Evolutionary conservation across 2,329 filamentous ascomycete genomes (phyloP).

Genomic region (Arthroderma sp.): DNA sequence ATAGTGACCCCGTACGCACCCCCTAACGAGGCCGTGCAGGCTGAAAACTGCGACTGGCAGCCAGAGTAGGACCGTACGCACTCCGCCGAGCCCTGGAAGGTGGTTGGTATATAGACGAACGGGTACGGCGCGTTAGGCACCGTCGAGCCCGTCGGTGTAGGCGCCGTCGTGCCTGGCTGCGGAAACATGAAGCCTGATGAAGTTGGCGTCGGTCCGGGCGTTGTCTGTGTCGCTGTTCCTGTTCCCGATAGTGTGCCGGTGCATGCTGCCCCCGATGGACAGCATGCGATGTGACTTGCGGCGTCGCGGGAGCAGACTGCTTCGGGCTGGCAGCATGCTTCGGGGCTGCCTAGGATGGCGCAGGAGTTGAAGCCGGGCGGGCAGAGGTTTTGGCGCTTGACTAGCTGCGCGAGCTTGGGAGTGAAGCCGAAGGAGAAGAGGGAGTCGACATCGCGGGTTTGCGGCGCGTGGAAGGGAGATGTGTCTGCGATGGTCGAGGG

Average conservation of each 20-base stretch:
- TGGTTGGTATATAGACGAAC: slow-evolving; percentile 43
- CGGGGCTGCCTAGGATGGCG: slow-evolving; percentile 39
- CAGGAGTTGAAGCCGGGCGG: slow-evolving; percentile 43
- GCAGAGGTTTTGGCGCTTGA: slow-evolving; percentile 31
- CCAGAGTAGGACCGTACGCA: slow-evolving; percentile 45
- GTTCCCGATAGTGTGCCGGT: slow-evolving; percentile 40
- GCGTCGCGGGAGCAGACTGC: slow-evolving; percentile 46
- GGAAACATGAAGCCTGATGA: slow-evolving; percentile 28
- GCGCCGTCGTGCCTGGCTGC: slow-evolving; percentile 24
- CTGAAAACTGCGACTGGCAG: slow-evolving; percentile 38
- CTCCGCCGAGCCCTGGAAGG: slow-evolving; percentile 39
- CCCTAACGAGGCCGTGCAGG: slow-evolving; percentile 36
- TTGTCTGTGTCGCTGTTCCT: slow-evolving; percentile 15
- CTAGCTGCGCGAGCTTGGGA: slow-evolving; percentile 6
- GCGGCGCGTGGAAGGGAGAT: slow-evolving; percentile 11
- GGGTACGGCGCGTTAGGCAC: slow-evolving; percentile 41
- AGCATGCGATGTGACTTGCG: slow-evolving; percentile 50
- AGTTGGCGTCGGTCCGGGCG: slow-evolving; percentile 16
- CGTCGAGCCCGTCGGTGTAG: slow-evolving; percentile 29
- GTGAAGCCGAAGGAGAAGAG: slow-evolving; percentile 1
- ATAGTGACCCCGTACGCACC: slow-evolving; percentile 43
- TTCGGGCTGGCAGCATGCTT: slow-evolving; percentile 44
- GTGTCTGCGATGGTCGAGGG: slow-evolving; percentile 2
- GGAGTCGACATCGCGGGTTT: not conserved
- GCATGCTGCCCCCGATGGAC: slow-evolving; percentile 45